These are phyloP conservation scores for Colletotrichum eremochloae DNA, from an alignment of 2,329 filamentous ascomycete species.

Conservation along the genomic window DNA sequence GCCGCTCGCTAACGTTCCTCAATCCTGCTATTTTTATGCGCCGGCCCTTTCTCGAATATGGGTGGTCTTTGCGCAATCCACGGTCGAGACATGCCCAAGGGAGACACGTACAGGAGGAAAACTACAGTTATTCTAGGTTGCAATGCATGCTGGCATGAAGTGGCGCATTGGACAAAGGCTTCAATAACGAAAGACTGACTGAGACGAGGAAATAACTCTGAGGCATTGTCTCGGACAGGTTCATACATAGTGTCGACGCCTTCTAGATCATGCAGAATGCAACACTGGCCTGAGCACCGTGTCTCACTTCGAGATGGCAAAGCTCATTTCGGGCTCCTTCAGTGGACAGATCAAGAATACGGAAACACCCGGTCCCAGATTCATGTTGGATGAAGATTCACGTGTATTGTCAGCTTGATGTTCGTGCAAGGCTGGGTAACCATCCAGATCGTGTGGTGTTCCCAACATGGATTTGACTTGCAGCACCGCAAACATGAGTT, in stretches of 20 bases:
- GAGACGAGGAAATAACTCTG: conserved; percentile 18
- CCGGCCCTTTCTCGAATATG: background rate
- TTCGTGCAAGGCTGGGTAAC: background rate
- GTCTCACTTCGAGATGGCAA: conserved; percentile 20
- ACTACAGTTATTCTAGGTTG: background rate
- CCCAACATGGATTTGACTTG: background rate
- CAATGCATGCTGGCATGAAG: conserved; percentile 21
- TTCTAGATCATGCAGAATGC: conserved; percentile 22
- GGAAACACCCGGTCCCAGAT: background rate
- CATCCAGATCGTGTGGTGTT: background rate
- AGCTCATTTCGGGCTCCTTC: conserved; percentile 21
- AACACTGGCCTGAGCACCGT: conserved; percentile 23
- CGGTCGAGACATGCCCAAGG: conserved; percentile 5
- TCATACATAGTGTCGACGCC: background rate
- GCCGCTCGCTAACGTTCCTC: conserved; percentile 18
- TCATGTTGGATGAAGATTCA: background rate
- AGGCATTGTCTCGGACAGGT: conserved; percentile 24
- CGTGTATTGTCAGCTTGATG: background rate
- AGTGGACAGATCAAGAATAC: background rate
- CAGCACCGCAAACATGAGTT: conserved; percentile 27
- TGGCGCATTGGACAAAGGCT: conserved; percentile 16
- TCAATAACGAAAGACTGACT: background rate
- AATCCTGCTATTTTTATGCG: conserved; percentile 33
- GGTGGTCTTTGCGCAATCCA: background rate
- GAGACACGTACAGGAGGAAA: background rate